Percentiles rank a stretch among this genome's conserved stretches.
phyloP scores from a whole-genome alignment of 2,329 filamentous ascomycete genomes.

The Pseudogymnoascus sp. region DNA sequence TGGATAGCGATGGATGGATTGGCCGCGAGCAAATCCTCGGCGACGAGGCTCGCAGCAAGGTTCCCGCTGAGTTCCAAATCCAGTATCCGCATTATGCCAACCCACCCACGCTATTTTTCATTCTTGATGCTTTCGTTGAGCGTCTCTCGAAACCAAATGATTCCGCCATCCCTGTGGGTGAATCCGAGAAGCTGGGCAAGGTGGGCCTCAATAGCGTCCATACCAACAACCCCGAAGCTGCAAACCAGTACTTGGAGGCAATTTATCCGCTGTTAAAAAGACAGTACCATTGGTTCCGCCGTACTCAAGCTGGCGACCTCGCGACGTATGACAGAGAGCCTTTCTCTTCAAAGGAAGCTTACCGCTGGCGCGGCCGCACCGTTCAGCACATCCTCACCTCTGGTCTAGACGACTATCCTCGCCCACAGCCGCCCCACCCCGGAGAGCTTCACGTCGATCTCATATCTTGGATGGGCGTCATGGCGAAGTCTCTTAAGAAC shows the following conservation, averaged over 20 bases:
- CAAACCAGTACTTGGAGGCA: slow-evolving; percentile 61
- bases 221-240: slow-evolving; percentile 58
- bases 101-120: slow-evolving; percentile 87
- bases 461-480: slow-evolving; percentile 95
- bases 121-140: slow-evolving; percentile 75
- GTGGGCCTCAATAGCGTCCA: slow-evolving; percentile 53
- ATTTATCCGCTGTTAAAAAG: slow-evolving; percentile 81
- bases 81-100: slow-evolving; percentile 98
- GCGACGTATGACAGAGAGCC: slow-evolving; percentile 85
- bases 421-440: slow-evolving; percentile 85
- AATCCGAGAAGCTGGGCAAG: slow-evolving; percentile 36
- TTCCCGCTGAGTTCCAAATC: slow-evolving; percentile 83
- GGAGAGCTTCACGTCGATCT: slow-evolving; percentile 93
- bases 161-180: slow-evolving; percentile 36
- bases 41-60: slow-evolving; percentile 84
- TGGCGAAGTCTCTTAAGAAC: slow-evolving; percentile 76
- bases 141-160: slow-evolving; percentile 53
- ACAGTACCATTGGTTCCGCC: slow-evolving; percentile 92
- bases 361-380: slow-evolving; percentile 89
- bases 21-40: slow-evolving; percentile 92
- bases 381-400: slow-evolving; percentile 83
- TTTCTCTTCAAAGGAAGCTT: slow-evolving; percentile 83
- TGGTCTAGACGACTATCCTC: slow-evolving; percentile 92
- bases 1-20: slow-evolving; percentile 98
- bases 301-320: slow-evolving; percentile 82